These are phyloP conservation scores for Saccharomycopsis sp. DNA, from an alignment of 805 yeast species.

Conservation along the genomic window DNA sequence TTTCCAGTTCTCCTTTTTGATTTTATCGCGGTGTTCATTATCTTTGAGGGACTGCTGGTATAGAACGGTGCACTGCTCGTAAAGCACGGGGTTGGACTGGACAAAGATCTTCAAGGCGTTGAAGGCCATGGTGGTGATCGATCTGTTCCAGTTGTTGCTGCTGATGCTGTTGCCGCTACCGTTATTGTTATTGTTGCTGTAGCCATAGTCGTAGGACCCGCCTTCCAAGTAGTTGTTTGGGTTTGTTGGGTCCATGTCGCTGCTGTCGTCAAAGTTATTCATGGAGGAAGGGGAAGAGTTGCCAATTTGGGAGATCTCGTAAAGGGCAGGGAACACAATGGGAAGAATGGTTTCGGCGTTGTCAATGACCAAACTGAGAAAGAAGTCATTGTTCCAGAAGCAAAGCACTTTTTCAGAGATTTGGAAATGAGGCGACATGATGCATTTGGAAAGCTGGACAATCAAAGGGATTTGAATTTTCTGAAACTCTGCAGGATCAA, in stretches of 20 bases:
- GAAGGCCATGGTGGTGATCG: slow-evolving; percentile 84
- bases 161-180: neutral
- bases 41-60: slow-evolving; percentile 75
- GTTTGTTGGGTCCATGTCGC: slow-evolving; percentile 4
- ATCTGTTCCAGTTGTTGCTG: slow-evolving; percentile 74
- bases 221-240: slow-evolving; percentile 19
- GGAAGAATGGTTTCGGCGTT: slow-evolving; percentile 90
- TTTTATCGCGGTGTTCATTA: slow-evolving; percentile 52
- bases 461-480: slow-evolving; percentile 89
- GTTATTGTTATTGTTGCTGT: slow-evolving; percentile 21
- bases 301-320: slow-evolving; percentile 55
- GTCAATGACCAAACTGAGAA: slow-evolving; percentile 81
- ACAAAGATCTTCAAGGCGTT: slow-evolving; percentile 85
- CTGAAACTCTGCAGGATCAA: slow-evolving; percentile 86
- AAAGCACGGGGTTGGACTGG: slow-evolving; percentile 85
- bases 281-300: slow-evolving; percentile 20
- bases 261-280: slow-evolving; percentile 12
- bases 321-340: slow-evolving; percentile 80
- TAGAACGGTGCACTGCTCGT: slow-evolving; percentile 85
- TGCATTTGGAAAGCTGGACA: slow-evolving; percentile 89
- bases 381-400: slow-evolving; percentile 92
- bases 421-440: slow-evolving; percentile 92
- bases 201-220: slow-evolving; percentile 24
- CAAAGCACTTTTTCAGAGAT: slow-evolving; percentile 92
- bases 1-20: slow-evolving; percentile 64